These are phyloP conservation scores for Anisodus tanguticus DNA, from an alignment of 257 asterid genomes.

Conservation along the genomic window DNA sequence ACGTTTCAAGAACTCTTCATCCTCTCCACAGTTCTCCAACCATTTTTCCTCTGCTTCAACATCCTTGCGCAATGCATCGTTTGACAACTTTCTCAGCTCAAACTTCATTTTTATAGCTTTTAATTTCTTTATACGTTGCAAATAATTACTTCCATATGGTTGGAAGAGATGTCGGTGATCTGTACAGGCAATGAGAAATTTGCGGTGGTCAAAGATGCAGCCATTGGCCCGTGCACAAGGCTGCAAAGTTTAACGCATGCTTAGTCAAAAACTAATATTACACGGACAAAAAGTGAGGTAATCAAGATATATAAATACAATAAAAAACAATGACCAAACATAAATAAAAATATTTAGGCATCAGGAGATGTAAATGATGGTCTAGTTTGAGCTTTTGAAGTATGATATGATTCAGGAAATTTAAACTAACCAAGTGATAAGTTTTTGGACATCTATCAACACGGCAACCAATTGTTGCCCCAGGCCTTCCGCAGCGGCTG, in stretches of 20 bases:
- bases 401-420: conserved; percentile 27
- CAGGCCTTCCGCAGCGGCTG: conserved; percentile 94
- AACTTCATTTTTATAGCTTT: conserved; percentile 75
- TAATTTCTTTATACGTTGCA: conserved; percentile 64
- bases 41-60: conserved; percentile 95
- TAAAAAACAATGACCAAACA: background rate
- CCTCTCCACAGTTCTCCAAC: conserved; percentile 98
- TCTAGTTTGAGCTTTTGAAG: background rate
- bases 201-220: conserved; percentile 96
- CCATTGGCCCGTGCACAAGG: conserved; percentile 94
- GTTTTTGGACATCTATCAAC: conserved; percentile 99
- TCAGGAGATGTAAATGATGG: conserved; percentile 9
- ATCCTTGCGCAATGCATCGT: conserved; percentile 86
- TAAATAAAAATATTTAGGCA: background rate
- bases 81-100: conserved; percentile 73
- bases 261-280: conserved; percentile 30
- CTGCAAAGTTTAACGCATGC: conserved; percentile 48
- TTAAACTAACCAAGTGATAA: conserved; percentile 82
- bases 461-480: conserved; percentile 99
- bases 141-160: conserved; percentile 75
- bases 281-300: background rate
- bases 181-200: conserved; percentile 95
- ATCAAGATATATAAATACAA: background rate
- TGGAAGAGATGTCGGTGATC: conserved; percentile 92
- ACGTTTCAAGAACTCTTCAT: conserved; percentile 96